Evolutionary conservation across 441 rosid species (phyloP), one percentile per base, ranked within the genome.

Genomic region (Bocquillonia castaneifolia): DNA sequence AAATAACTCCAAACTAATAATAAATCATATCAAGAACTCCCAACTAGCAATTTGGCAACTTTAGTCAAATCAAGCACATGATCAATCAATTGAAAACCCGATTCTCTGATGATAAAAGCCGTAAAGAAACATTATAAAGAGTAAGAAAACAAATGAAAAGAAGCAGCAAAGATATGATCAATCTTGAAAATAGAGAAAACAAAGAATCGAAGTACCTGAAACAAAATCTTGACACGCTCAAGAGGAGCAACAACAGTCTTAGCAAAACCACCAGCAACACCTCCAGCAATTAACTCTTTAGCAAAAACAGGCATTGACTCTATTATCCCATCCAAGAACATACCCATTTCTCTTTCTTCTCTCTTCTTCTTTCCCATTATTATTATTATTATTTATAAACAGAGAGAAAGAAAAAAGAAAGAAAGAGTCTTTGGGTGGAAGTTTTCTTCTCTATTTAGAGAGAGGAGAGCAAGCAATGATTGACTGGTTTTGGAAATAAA

Each of bases 201-300:
- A 36, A 66, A 48, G 39, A 57, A 67, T 23, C 9, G 34, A 22
- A 20, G 2, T 48, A 93, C 98, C 97, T 90, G 98, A 71, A 93
- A 90, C 67, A 93, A 75, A 74, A 92, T 92, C 90, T 92, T 92
- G 74, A 92, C 87, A 56, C 96, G 91, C 75, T 92, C 98, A 48
- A 92, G 96, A 4, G 98, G 97, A 63, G 98, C 98, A n/a, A 92
- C 98, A 61, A 69, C 88, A 22, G 91, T 59, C 79, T 92, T 92
- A 37, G 93, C 98, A 55, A 90, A 57, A 45, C 97, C 97, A 15
- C 98, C 96, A 40, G 98, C 92, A 65, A 88, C 87, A 10, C 98
- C 96, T 7, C 98, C 96, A 39, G 98, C 97, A 15, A 90, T 77
- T 64, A 92, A 85, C 79, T 92, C 91, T 76, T 88, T 90, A 0